Conservation (phyloP, 2,329 filamentous ascomycete species). For the Neospermospora avenae region DNA sequence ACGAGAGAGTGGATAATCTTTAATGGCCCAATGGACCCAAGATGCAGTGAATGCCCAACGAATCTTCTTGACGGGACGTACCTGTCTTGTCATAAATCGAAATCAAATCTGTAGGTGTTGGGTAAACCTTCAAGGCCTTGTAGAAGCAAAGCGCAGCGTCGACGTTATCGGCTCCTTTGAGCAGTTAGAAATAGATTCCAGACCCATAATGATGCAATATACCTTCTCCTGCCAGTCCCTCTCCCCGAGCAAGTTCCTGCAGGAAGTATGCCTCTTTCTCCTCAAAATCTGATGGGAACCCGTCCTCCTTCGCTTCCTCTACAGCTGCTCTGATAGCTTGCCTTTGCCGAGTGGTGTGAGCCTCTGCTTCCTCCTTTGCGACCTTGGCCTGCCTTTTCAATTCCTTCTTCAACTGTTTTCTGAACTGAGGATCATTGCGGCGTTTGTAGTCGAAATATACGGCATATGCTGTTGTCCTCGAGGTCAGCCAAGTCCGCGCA, state of each 20-base stretch:
- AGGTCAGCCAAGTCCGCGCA: conserved; percentile 20
- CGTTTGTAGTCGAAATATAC: conserved; percentile 68
- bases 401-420: conserved; percentile 67
- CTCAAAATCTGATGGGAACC: conserved; percentile 85
- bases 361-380: conserved; percentile 69
- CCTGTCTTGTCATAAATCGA: conserved; percentile 96
- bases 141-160: conserved; percentile 95
- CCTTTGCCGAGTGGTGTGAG: conserved; percentile 62
- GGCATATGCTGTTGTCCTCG: conserved; percentile 51
- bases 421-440: conserved; percentile 62
- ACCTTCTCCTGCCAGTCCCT: conserved; percentile 81
- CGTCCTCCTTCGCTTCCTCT: conserved; percentile 80
- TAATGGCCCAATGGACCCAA: not conserved
- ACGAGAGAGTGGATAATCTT: not conserved
- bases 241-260: conserved; percentile 86
- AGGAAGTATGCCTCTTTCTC: conserved; percentile 97
- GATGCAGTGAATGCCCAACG: not conserved
- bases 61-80: conserved; percentile 37
- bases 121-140: conserved; percentile 98
- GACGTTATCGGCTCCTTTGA: conserved; percentile 61
- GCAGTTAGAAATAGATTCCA: conserved; percentile 11
- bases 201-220: conserved; percentile 36
- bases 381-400: conserved; percentile 68
- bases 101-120: conserved; percentile 87
- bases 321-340: conserved; percentile 73